Evolutionary conservation across 1,284 basidiomycete genomes (phyloP), one percentile per base, ranked within the genome.

Genomic region (Inonotus hispidus): DNA sequence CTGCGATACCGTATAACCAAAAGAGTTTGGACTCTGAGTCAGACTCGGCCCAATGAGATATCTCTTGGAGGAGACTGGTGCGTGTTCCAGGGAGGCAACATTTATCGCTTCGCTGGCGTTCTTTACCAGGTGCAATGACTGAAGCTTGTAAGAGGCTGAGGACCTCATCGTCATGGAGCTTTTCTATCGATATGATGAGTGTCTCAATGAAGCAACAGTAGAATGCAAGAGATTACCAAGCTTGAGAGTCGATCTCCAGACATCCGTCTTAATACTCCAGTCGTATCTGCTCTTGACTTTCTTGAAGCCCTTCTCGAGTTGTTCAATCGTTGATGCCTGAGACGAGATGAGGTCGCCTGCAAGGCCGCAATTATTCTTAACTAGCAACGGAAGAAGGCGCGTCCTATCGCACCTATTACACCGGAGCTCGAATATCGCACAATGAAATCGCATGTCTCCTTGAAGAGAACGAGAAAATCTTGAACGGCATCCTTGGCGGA

Each of bases 1-100:
- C 61, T 32, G 52, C 57, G 11, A 50, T 10, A 11, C 61, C 61
- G 52, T 52, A 27, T 13, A 58, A 21, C 56, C 56, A 58, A 29
- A 58, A 49, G 16, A 58, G 7, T 4, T 6, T 25, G 1, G 50
- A 13, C 14, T 16, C 3, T 13, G 56, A 41, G 2, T 13, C 23
- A 13, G 43, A 29, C 14, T 45, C 19, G 21, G 46, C 19, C 43
- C 41, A 58, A 1, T 58, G 21, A 10, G 16, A 11, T 8, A 47
- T 29, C 43, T 49, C n/a, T 25, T 23, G 23, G 13, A 58, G 41
- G 8, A 47, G n/a, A 11, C 11, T 23, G 11, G 16, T 21, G 3
- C 56, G 39, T 27, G 41, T 58, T n/a, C 56, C 56, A 10, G 6
- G 21, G 39, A 56, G 23, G 25, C 54, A 56, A n/a, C 54, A 35